Evolutionary conservation across 441 rosid species (phyloP).

Genomic region (Adansonia grandidieri): DNA sequence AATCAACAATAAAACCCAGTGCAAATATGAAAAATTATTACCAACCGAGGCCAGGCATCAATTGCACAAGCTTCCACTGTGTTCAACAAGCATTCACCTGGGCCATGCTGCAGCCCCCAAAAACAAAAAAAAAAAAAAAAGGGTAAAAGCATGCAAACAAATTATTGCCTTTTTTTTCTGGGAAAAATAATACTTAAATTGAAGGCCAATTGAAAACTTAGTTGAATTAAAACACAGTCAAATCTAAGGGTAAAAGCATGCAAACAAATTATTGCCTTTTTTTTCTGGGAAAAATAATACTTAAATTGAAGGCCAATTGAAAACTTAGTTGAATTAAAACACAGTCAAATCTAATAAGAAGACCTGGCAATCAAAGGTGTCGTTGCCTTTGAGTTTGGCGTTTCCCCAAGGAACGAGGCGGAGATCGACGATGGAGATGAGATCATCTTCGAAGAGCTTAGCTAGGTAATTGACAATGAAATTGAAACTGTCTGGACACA

Average conservation of each 20-base stretch:
- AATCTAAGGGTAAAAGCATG: not conserved
- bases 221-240: not conserved
- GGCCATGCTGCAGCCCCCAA: conserved; percentile 80
- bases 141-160: not conserved
- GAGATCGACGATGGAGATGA: conserved; percentile 71
- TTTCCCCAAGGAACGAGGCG: conserved; percentile 85
- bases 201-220: not conserved
- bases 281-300: not conserved
- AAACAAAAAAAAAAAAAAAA: conserved; percentile 23
- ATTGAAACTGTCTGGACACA: conserved; percentile 74
- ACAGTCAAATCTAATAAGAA: not conserved
- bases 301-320: not conserved
- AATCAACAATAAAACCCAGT: not conserved
- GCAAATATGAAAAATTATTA: conserved; percentile 29
- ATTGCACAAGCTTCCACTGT: conserved; percentile 92
- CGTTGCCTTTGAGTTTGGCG: conserved; percentile 54
- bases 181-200: not conserved
- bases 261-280: not conserved
- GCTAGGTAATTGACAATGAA: conserved; percentile 61
- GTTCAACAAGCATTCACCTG: conserved; percentile 74
- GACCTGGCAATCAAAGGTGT: conserved; percentile 83
- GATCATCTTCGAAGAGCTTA: conserved; percentile 58
- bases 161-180: not conserved
- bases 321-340: not conserved
- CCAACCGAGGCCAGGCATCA: conserved; percentile 74